A percentile compares a stretch with the other conserved stretches of the same genome.
Evolutionary conservation across 2,329 filamentous ascomycete genomes (phyloP).

Genomic region (Zymoseptoria passerinii): DNA sequence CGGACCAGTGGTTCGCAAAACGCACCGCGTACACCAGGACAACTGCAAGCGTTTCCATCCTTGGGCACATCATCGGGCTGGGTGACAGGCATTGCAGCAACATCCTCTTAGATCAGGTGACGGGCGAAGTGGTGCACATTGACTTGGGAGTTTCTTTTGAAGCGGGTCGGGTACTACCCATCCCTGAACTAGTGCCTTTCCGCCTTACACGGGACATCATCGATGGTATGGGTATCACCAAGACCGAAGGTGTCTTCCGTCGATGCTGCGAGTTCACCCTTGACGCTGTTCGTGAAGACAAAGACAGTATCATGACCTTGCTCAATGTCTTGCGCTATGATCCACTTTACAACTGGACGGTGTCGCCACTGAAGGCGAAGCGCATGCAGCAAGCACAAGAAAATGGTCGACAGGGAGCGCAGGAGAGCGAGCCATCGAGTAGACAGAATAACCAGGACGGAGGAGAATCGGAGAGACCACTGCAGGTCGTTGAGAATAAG

Average conservation of each 20-base stretch:
- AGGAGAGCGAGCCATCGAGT: constrained; percentile 28
- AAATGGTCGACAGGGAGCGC: constrained; percentile 36
- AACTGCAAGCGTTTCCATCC: constrained; percentile 89
- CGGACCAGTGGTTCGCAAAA: constrained; percentile 90
- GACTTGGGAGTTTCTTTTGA: constrained; percentile 97
- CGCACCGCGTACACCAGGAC: constrained; percentile 86
- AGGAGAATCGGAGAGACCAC: constrained; percentile 79
- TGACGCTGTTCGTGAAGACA: constrained; percentile 87
- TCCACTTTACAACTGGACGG: constrained; percentile 90
- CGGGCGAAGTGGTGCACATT: constrained; percentile 92
- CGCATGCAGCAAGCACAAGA: constrained; percentile 57
- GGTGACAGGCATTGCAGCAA: constrained; percentile 96
- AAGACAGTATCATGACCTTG: constrained; percentile 96
- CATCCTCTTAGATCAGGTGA: constrained; percentile 82
- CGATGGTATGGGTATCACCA: constrained; percentile 92
- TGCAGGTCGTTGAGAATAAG: constrained; percentile 94
- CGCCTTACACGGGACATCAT: constrained; percentile 88
- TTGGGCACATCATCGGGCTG: constrained; percentile 79
- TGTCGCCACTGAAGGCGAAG: constrained; percentile 61
- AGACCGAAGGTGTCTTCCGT: constrained; percentile 90
- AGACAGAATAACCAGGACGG: constrained; percentile 46
- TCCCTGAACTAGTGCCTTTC: constrained; percentile 94
- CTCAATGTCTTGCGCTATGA: constrained; percentile 97
- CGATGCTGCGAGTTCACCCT: constrained; percentile 98
- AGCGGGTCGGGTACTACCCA: constrained; percentile 84